Base-by-base conservation (phyloP, 192 early-diverging fungal genomes). In the Entomortierella chlamydospora region DNA sequence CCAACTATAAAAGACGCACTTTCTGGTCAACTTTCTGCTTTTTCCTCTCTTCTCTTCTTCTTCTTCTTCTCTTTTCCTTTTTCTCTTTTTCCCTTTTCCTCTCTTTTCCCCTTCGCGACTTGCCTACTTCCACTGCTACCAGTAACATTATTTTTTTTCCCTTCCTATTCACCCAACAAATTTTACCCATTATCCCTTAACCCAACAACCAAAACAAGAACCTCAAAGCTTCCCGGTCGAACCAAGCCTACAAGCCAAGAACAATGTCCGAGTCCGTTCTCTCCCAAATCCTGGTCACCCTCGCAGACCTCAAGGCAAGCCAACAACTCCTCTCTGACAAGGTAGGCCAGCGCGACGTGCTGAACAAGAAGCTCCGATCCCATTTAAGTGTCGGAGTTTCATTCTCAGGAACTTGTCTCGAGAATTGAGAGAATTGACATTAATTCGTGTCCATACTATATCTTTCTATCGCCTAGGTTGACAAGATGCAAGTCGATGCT, bases 221-320 rank as follows among this genome's bases (percentile, higher is more conserved):
- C 23, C 15, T 20, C 15, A 22, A 4, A 58, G 6, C 22, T 7
- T 26, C 41, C 4, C 3, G 18, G 50, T 51, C 50, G 15, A 22
- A 5, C 18, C 15, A 54, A 28, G 25, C 25, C 18, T 54, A 1
- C 52, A 54, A 54, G 52, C 9, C 22, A 10, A 29, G 45, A 64
- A 45, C 47, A 25, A 78, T 78, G 74, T 78, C 74, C 15, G 74
- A 78, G 47, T 28, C 74, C 54, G 67, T 78, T 12, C 74, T 78
- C 28, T 70, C 74, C 47, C 66, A 78, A 45, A 78, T 78, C 37
- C 56, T 78, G 42, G 50, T 37, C 31, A 64, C 67, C 28, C 74
- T 78, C 25, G 67, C 67, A 11, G 67, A 70, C 41, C 74, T 78
- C 60, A 62, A 70, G 55, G 61, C 67, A 52, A 69, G 54, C 5